Evolutionary conservation across 208 protist species (phyloP).

Genomic region (Blechomonas ayalai): DNA sequence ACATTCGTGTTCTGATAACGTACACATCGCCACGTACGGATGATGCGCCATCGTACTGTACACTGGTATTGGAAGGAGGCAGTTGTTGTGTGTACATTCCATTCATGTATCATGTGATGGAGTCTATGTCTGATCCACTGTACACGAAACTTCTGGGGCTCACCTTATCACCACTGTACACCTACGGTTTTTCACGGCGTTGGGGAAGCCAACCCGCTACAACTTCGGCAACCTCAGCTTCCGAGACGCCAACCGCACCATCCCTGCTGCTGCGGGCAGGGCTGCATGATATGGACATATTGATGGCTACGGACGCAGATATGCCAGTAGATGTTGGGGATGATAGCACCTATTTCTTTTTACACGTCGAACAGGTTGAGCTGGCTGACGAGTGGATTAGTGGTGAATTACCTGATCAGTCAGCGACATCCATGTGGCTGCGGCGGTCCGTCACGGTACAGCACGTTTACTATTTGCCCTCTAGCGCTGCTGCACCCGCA

Average conservation of each 20-base stretch:
- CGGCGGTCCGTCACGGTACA: neutral
- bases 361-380: constrained; percentile 10
- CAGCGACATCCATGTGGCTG: neutral
- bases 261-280: too few relatives aligned
- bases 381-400: neutral
- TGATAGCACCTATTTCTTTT: constrained; percentile 21
- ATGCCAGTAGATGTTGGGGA: constrained; percentile 18
- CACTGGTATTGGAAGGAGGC: constrained; percentile 4
- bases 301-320: constrained; percentile 22
- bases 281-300: constrained; percentile 21
- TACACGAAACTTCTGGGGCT: constrained; percentile 8
- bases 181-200: too few relatives aligned
- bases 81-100: constrained; percentile 13
- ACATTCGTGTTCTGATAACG: too few relatives aligned
- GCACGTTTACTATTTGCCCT: neutral
- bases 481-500: neutral
- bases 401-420: neutral
- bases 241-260: too few relatives aligned
- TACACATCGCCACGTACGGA: too few relatives aligned
- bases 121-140: constrained; percentile 7
- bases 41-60: too few relatives aligned
- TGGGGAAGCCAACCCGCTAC: too few relatives aligned
- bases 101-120: constrained; percentile 8
- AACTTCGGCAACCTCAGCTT: too few relatives aligned
- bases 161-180: too few relatives aligned